These are phyloP conservation scores for Phalaenopsis equestris DNA, from an alignment of 106 monocot genomes.

Conservation along the genomic window DNA sequence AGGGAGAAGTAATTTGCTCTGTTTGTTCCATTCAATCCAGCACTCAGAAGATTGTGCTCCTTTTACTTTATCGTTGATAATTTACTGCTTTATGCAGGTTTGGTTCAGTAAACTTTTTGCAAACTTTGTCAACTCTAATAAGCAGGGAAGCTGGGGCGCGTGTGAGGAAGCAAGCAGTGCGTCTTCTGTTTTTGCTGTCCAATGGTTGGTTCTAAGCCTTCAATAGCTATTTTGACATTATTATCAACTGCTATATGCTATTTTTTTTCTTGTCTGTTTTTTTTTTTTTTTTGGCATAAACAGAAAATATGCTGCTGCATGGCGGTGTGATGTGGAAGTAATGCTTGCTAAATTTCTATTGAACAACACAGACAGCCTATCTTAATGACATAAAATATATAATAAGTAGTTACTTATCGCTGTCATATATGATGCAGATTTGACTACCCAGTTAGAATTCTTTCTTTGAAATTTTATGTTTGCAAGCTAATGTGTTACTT, in stretches of 20 bases:
- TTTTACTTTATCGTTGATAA: constrained; percentile 7
- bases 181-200: constrained; percentile 62
- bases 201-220: constrained; percentile 37
- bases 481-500: no score
- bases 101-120: constrained; percentile 30
- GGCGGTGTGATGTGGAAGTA: background rate
- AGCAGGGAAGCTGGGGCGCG: constrained; percentile 37
- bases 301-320: background rate
- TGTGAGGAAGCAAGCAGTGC: constrained; percentile 57
- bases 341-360: background rate
- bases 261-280: background rate
- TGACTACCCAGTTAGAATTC: no score
- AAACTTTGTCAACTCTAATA: constrained; percentile 35
- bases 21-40: background rate
- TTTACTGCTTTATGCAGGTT: constrained; percentile 33
- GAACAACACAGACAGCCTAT: background rate
- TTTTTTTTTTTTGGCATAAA: background rate
- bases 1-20: constrained; percentile 36
- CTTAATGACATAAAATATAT: no score
- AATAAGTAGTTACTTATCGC: no score
- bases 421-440: no score
- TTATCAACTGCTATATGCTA: background rate
- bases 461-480: no score
- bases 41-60: constrained; percentile 7
- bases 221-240: background rate